phyloP scores from a whole-genome alignment of 768 basidiomycete genomes.

The Collybia sordida region DNA sequence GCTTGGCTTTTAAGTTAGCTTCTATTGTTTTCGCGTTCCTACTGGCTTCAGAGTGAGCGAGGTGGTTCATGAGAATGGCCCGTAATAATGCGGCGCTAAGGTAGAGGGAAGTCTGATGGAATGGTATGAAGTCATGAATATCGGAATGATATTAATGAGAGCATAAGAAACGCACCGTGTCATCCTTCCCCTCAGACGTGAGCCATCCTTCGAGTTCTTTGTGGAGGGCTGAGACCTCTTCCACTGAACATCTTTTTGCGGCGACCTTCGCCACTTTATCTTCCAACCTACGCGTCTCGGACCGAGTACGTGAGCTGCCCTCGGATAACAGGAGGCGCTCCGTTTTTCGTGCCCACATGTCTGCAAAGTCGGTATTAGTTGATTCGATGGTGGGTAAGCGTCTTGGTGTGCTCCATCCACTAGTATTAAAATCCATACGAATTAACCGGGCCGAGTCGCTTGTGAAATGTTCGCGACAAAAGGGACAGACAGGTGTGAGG shows the following conservation, averaged over 20 bases:
- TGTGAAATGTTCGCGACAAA: conserved; percentile 78
- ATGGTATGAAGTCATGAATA: neutral
- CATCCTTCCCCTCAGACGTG: conserved; percentile 57
- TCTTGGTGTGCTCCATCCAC: conserved; percentile 69
- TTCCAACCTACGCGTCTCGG: conserved; percentile 68
- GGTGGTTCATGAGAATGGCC: conserved; percentile 81
- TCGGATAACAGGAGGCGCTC: conserved; percentile 49
- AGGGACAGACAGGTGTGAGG: conserved; percentile 75
- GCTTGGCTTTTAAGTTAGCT: conserved; percentile 56
- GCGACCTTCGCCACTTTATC: conserved; percentile 78
- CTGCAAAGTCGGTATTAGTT: conserved; percentile 38
- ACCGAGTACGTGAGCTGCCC: conserved; percentile 40
- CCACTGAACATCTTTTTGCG: conserved; percentile 83
- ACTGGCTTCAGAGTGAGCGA: conserved; percentile 76
- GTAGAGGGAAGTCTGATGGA: conserved; percentile 50
- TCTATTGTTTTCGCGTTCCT: conserved; percentile 66
- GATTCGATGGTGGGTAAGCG: conserved; percentile 52
- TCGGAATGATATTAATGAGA: conserved; percentile 7
- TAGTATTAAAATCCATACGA: conserved; percentile 73
- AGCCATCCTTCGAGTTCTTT: conserved; percentile 81
- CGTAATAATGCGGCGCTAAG: conserved; percentile 78
- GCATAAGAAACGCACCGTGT: conserved; percentile 52
- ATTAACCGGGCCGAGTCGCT: conserved; percentile 69
- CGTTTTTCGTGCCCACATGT: conserved; percentile 43
- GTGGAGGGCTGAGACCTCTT: conserved; percentile 77